A percentile compares a stretch with the other conserved stretches of the same genome.
Conservation (phyloP, 768 basidiomycete species). For the Lentinula edodes region DNA sequence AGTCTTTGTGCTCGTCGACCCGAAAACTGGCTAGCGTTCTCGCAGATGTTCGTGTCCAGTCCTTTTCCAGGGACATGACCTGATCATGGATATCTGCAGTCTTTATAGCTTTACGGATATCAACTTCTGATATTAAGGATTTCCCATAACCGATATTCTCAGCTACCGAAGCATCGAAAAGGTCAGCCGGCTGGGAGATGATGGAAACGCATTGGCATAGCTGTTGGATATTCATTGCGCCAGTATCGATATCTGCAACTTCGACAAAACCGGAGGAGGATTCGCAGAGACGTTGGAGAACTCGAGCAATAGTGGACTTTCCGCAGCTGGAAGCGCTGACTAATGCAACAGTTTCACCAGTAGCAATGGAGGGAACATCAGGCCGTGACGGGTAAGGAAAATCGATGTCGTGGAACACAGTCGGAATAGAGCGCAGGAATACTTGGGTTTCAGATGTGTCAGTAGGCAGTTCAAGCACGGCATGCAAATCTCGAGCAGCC, state of each 20-base stretch:
- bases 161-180: slow-evolving; percentile 83
- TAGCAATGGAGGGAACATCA: slow-evolving; percentile 59
- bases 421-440: slow-evolving; percentile 34
- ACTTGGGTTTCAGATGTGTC: slow-evolving; percentile 73
- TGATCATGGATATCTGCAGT: slow-evolving; percentile 86
- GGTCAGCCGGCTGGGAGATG: slow-evolving; percentile 81
- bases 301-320: slow-evolving; percentile 83
- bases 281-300: slow-evolving; percentile 73
- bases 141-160: slow-evolving; percentile 89
- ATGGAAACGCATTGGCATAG: slow-evolving; percentile 81
- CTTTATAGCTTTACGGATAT: slow-evolving; percentile 66
- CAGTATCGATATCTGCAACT: slow-evolving; percentile 49
- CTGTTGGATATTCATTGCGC: slow-evolving; percentile 59
- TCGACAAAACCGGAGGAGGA: slow-evolving; percentile 60
- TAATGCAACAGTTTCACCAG: slow-evolving; percentile 83
- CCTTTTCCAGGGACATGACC: slow-evolving; percentile 69
- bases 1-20: slow-evolving; percentile 95
- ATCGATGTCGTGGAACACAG: slow-evolving; percentile 64
- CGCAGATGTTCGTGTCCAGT: slow-evolving; percentile 87
- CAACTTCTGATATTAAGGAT: slow-evolving; percentile 39
- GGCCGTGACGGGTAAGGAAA: slow-evolving; percentile 85
- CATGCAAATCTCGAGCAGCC: slow-evolving; percentile 76
- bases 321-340: slow-evolving; percentile 91
- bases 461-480: slow-evolving; percentile 54
- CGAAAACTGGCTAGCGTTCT: slow-evolving; percentile 86